phyloP scores from a whole-genome alignment of 2,329 filamentous ascomycete genomes.

The Paraphoma sp. region DNA sequence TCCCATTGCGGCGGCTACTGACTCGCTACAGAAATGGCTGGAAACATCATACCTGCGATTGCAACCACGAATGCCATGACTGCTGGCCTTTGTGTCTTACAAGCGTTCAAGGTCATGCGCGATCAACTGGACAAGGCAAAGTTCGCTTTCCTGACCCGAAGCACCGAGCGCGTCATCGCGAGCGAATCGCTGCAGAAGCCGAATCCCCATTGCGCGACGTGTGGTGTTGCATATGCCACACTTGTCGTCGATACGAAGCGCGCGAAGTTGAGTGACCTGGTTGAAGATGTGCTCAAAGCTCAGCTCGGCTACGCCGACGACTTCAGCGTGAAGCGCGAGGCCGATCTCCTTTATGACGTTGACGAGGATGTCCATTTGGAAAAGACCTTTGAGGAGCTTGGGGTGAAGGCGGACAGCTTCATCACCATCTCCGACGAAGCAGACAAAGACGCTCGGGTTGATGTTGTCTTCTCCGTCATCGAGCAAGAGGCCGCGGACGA shows the following conservation, averaged over 20 bases:
- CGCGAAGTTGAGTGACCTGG: conserved; percentile 79
- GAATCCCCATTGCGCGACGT: conserved; percentile 84
- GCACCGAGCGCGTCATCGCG: conserved; percentile 64
- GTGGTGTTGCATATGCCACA: conserved; percentile 73
- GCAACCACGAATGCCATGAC: conserved; percentile 98
- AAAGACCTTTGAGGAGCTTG: conserved; percentile 80
- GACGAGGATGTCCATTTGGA: conserved; percentile 86
- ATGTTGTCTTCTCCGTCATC: conserved; percentile 76
- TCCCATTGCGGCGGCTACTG: not conserved
- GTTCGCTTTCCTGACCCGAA: conserved; percentile 84
- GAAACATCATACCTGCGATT: conserved; percentile 98
- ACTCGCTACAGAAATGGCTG: conserved; percentile 78
- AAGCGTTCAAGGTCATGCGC: conserved; percentile 88
- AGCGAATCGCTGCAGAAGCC: conserved; percentile 66
- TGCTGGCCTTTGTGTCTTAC: conserved; percentile 87
- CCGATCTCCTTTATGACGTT: conserved; percentile 79
- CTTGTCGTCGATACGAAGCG: conserved; percentile 71
- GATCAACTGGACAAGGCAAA: conserved; percentile 71
- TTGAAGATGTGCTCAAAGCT: conserved; percentile 73
- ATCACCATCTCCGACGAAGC: conserved; percentile 85
- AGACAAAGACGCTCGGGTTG: conserved; percentile 78
- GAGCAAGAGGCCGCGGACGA: conserved; percentile 55
- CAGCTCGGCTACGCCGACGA: conserved; percentile 82
- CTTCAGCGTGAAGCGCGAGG: conserved; percentile 76
- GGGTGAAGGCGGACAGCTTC: conserved; percentile 75